Percentiles rank a stretch among this genome's conserved stretches.
Evolutionary conservation across 148 eudicot genomes (phyloP).

Genomic region (Arbutus unedo): DNA sequence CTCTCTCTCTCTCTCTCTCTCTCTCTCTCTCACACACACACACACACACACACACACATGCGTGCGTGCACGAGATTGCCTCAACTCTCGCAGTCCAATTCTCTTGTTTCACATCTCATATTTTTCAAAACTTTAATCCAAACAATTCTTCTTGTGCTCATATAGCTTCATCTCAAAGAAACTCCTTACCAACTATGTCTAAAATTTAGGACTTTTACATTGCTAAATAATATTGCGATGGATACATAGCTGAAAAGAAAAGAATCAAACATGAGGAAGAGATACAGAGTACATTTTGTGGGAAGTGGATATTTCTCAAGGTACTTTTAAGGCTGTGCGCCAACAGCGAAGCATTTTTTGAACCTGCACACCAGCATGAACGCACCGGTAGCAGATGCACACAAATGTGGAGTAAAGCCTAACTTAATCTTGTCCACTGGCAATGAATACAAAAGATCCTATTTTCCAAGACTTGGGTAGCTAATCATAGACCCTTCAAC

Average conservation of each 20-base stretch:
- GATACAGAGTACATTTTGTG: background rate
- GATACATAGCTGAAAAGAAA: background rate
- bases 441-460: background rate
- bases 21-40: background rate
- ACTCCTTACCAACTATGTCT: background rate
- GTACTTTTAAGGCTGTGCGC: background rate
- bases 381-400: background rate
- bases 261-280: background rate
- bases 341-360: background rate
- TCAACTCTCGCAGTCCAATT: background rate
- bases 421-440: background rate
- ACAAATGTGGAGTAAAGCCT: background rate
- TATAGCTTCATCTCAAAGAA: background rate
- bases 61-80: background rate
- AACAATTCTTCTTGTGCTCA: background rate
- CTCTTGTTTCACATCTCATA: background rate
- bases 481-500: background rate
- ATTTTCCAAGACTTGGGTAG: background rate
- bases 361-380: constrained; percentile 6
- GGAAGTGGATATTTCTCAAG: background rate
- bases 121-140: background rate
- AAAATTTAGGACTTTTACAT: background rate
- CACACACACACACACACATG: no score
- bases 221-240: background rate
- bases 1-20: background rate